Percentiles rank a stretch among this genome's conserved stretches.
Evolutionary conservation across 768 basidiomycete species (phyloP).

Genomic region (Naematelia aurantialba): DNA sequence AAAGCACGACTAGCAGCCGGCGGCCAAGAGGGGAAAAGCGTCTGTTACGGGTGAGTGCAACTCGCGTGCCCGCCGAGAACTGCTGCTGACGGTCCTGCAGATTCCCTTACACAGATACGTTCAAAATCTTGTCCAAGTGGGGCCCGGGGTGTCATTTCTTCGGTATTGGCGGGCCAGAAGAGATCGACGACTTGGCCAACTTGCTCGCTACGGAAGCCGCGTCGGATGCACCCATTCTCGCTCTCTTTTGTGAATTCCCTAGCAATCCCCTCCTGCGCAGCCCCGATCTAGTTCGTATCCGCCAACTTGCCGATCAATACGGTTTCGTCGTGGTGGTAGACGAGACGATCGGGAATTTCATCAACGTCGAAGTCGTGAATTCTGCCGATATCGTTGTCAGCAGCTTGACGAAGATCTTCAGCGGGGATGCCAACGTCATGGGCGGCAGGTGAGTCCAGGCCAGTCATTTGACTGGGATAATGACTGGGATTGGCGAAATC

Average conservation of each 20-base stretch:
- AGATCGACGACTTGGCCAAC: slow-evolving; percentile 67
- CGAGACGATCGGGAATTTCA: slow-evolving; percentile 90
- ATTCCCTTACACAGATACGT: slow-evolving; percentile 91
- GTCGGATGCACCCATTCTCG: slow-evolving; percentile 62
- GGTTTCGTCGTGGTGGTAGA: slow-evolving; percentile 86
- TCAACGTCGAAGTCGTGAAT: slow-evolving; percentile 83
- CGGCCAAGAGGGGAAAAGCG: slow-evolving; percentile 63
- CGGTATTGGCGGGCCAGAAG: slow-evolving; percentile 70
- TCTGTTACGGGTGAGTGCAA: slow-evolving; percentile 80
- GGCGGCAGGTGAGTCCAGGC: slow-evolving; percentile 73
- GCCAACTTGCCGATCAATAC: slow-evolving; percentile 77
- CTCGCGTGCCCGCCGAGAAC: background rate
- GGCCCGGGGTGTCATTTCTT: slow-evolving; percentile 89
- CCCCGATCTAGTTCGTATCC: slow-evolving; percentile 68
- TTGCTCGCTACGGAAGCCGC: slow-evolving; percentile 54
- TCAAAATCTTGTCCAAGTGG: slow-evolving; percentile 93
- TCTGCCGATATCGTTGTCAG: slow-evolving; percentile 86
- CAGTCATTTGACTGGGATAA: background rate
- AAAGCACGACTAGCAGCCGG: slow-evolving; percentile 53
- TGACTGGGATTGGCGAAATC: background rate
- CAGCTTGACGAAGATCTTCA: slow-evolving; percentile 91
- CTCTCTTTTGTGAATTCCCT: slow-evolving; percentile 89
- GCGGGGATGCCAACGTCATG: slow-evolving; percentile 93
- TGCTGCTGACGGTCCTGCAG: slow-evolving; percentile 53
- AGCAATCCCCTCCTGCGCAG: slow-evolving; percentile 91